Percentiles rank a stretch among this genome's conserved stretches.
These are phyloP conservation scores for Polyplosphaeria fusca DNA, from an alignment of 495 filamentous ascomycete genomes.

Conservation along the genomic window DNA sequence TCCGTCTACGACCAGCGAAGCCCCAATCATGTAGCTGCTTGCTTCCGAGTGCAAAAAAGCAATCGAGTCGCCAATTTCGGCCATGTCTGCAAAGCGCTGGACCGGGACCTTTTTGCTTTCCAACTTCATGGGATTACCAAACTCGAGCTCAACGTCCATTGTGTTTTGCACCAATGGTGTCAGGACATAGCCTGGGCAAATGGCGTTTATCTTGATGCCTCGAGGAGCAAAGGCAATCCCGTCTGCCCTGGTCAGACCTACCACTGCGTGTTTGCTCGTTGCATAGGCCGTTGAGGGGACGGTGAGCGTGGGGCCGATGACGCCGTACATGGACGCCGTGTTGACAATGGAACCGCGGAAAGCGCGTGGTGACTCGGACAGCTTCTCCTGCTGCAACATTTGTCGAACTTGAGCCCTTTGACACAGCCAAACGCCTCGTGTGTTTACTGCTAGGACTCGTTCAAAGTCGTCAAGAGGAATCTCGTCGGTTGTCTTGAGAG, in stretches of 20 bases:
- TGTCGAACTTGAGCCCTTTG: constrained; percentile 48
- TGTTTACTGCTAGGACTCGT: constrained; percentile 47
- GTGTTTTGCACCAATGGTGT: constrained; percentile 43
- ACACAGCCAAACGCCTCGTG: constrained; percentile 50
- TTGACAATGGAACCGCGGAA: constrained; percentile 40
- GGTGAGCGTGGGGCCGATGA: constrained; percentile 26
- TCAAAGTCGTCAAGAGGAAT: constrained; percentile 43
- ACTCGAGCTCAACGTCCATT: neutral
- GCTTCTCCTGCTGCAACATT: constrained; percentile 50
- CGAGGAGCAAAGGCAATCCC: constrained; percentile 45
- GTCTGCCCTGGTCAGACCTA: constrained; percentile 50
- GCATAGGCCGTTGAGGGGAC: constrained; percentile 41
- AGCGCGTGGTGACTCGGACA: constrained; percentile 12
- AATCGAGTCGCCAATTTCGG: constrained; percentile 43
- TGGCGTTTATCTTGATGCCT: constrained; percentile 52
- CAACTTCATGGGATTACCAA: constrained; percentile 24
- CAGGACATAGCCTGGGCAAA: constrained; percentile 49
- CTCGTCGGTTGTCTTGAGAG: constrained; percentile 36
- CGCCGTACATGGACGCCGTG: constrained; percentile 37
- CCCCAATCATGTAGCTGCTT: constrained; percentile 46
- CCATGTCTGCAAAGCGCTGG: constrained; percentile 35
- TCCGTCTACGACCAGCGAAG: constrained; percentile 35
- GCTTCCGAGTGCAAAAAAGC: constrained; percentile 41
- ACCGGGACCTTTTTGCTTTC: constrained; percentile 43
- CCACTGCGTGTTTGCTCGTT: constrained; percentile 47